Percentiles rank a stretch among this genome's conserved stretches.
Evolutionary conservation across 1,139 yeast species (phyloP).

Genomic region (Diutina catenulata): DNA sequence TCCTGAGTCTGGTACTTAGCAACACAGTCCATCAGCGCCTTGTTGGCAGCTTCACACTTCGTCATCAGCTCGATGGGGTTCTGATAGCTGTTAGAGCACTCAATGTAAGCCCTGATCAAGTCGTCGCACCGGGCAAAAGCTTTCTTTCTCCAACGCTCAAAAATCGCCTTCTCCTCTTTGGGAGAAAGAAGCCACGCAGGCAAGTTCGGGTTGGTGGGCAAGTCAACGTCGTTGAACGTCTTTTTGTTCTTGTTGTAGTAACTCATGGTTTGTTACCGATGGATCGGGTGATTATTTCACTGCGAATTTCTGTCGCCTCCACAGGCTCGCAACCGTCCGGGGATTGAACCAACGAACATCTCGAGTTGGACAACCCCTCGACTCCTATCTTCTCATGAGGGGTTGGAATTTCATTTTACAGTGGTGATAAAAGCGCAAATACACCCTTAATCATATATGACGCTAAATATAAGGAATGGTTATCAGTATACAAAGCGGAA

Average conservation of each 20-base stretch:
- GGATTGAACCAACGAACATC: too few relatives aligned
- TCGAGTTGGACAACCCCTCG: too few relatives aligned
- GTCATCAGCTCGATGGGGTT: slow-evolving; percentile 54
- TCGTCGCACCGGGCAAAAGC: slow-evolving; percentile 67
- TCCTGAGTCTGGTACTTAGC: slow-evolving; percentile 53
- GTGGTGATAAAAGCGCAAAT: too few relatives aligned
- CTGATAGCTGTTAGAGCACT: slow-evolving; percentile 25
- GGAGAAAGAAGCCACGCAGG: slow-evolving; percentile 86
- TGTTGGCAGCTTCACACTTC: slow-evolving; percentile 26
- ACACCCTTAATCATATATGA: too few relatives aligned
- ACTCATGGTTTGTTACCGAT: slow-evolving; percentile 7
- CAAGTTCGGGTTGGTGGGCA: slow-evolving; percentile 35
- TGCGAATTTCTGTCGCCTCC: too few relatives aligned
- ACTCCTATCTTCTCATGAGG: too few relatives aligned
- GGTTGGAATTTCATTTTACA: too few relatives aligned
- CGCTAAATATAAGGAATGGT: too few relatives aligned
- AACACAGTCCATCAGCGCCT: slow-evolving; percentile 40
- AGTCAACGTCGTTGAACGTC: slow-evolving; percentile 27
- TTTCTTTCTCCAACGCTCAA: slow-evolving; percentile 65
- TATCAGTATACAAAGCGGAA: slow-evolving; percentile 21
- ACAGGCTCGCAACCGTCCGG: too few relatives aligned
- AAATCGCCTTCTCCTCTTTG: slow-evolving; percentile 70
- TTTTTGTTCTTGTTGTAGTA: slow-evolving; percentile 22
- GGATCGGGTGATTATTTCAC: too few relatives aligned
- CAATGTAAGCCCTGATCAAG: slow-evolving; percentile 38